These are phyloP conservation scores for Lentinula aciculospora DNA, from an alignment of 768 basidiomycete species.

Conservation along the genomic window DNA sequence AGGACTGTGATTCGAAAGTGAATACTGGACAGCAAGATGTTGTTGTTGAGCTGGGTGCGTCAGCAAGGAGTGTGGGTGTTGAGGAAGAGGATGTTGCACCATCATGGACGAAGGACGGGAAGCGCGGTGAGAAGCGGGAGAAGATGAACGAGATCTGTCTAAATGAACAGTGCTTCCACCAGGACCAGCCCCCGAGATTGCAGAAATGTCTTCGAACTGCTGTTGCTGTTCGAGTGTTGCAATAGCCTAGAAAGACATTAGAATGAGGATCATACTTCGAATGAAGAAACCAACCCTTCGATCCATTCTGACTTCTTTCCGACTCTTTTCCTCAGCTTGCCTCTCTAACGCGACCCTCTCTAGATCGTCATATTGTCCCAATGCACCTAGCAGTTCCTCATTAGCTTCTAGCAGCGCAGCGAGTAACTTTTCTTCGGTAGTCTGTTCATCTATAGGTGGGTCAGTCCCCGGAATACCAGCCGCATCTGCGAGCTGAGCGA, in stretches of 20 bases:
- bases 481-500: conserved; percentile 11
- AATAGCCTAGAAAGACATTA: background rate
- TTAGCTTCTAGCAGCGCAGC: conserved; percentile 71
- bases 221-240: background rate
- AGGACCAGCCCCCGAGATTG: background rate
- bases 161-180: background rate
- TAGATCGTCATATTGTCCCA: conserved; percentile 76
- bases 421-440: conserved; percentile 71
- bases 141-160: conserved; percentile 1
- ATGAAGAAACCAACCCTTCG: conserved; percentile 43
- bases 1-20: conserved; percentile 11
- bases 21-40: conserved; percentile 17
- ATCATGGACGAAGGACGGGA: conserved; percentile 2
- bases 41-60: conserved; percentile 18
- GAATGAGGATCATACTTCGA: too few species aligned
- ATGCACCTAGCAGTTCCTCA: conserved; percentile 58
- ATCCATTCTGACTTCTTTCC: conserved; percentile 61
- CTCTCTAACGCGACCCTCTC: conserved; percentile 61
- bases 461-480: conserved; percentile 13
- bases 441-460: conserved; percentile 38
- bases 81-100: conserved; percentile 3
- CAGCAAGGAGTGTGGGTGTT: conserved; percentile 1
- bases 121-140: conserved; percentile 10
- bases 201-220: background rate
- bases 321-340: conserved; percentile 64